phyloP scores from a whole-genome alignment of 176 grass and related monocot species.

The Oryza glumipatula region DNA sequence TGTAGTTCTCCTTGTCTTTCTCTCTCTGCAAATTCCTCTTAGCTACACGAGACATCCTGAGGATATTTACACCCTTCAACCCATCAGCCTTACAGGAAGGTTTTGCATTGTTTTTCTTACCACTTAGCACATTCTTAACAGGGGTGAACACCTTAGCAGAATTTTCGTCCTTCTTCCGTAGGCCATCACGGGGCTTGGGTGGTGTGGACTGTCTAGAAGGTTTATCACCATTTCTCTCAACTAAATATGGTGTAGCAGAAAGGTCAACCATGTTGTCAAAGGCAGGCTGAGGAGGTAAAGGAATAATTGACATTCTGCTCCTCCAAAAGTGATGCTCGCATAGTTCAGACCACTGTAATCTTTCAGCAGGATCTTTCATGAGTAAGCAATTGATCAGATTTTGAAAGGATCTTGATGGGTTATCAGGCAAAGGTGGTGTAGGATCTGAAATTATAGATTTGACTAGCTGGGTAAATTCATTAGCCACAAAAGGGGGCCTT shows the following conservation, averaged over 20 bases:
- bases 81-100: slow-evolving; percentile 58
- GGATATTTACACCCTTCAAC: slow-evolving; percentile 75
- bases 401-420: slow-evolving; percentile 79
- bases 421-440: slow-evolving; percentile 76
- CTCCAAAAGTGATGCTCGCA: slow-evolving; percentile 93
- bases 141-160: slow-evolving; percentile 64
- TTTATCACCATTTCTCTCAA: slow-evolving; percentile 79
- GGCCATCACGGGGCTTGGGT: slow-evolving; percentile 55
- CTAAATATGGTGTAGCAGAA: slow-evolving; percentile 54
- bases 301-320: slow-evolving; percentile 55
- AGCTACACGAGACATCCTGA: slow-evolving; percentile 91
- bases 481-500: slow-evolving; percentile 72
- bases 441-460: slow-evolving; percentile 93
- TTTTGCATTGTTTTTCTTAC: slow-evolving; percentile 62
- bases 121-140: slow-evolving; percentile 72
- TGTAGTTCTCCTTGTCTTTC: slow-evolving; percentile 91
- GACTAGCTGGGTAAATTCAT: slow-evolving; percentile 88
- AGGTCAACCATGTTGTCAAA: slow-evolving; percentile 70
- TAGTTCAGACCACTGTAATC: slow-evolving; percentile 93
- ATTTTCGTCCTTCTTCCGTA: slow-evolving; percentile 70
- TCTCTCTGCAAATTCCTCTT: slow-evolving; percentile 96
- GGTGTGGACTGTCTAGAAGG: slow-evolving; percentile 66
- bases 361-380: slow-evolving; percentile 95
- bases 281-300: slow-evolving; percentile 78
- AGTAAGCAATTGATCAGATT: slow-evolving; percentile 84